Evolutionary conservation across 139 green algal species (phyloP).

Genomic region (Chlorella sp.): DNA sequence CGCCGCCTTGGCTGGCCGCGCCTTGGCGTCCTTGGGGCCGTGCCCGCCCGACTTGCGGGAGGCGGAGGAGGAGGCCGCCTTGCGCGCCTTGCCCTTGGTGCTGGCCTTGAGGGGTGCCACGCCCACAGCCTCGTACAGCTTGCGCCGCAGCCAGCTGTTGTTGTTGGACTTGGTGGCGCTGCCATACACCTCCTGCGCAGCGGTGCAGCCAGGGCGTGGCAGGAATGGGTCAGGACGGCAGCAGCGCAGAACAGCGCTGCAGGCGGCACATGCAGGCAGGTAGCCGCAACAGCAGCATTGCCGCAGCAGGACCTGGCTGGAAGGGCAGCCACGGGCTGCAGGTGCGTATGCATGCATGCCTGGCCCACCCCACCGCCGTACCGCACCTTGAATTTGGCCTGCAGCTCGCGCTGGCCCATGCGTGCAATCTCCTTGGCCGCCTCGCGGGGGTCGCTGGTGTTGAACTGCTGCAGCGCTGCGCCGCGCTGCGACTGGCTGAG

Average conservation of each 20-base stretch:
- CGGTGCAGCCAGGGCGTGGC: neutral
- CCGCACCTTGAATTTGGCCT: constrained; percentile 50
- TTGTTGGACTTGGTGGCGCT: constrained; percentile 57
- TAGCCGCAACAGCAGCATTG: no score
- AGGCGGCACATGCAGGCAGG: neutral
- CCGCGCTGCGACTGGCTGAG: constrained; percentile 42
- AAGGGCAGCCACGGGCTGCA: no score
- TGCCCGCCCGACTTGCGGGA: neutral
- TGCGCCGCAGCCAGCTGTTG: constrained; percentile 60
- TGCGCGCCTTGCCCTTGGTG: constrained; percentile 47
- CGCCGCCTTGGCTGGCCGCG: neutral
- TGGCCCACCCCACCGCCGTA: no score
- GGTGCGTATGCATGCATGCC: no score
- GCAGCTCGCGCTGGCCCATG: constrained; percentile 62
- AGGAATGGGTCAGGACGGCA: no score
- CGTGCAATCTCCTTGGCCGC: constrained; percentile 48
- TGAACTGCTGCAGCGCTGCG: constrained; percentile 47
- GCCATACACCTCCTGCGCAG: constrained; percentile 48
- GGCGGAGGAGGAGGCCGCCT: neutral
- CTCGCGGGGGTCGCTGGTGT: constrained; percentile 48
- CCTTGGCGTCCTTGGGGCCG: neutral
- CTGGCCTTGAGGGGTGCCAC: constrained; percentile 48
- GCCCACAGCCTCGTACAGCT: constrained; percentile 58
- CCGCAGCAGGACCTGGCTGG: no score
- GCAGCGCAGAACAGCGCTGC: neutral